A percentile compares a stretch with the other conserved stretches of the same genome.
Conservation (phyloP, 1,284 basidiomycete genomes). For the Cryptococcus sp. region DNA sequence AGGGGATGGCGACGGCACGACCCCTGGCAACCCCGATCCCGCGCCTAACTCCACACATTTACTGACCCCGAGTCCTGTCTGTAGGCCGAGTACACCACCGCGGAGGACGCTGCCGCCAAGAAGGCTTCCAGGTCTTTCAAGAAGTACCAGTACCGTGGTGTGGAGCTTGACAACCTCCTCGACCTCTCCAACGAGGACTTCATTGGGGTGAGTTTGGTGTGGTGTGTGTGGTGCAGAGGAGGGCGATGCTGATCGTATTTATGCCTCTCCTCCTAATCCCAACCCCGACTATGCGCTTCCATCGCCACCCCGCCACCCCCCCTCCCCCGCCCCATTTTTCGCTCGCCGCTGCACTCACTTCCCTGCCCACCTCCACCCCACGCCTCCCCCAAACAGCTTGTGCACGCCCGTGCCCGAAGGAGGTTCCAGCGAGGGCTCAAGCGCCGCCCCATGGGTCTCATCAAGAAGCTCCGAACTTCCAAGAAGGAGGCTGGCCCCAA, state of each 20-base stretch:
- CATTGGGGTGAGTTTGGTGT: conserved; percentile 43
- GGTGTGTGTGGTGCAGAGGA: not conserved
- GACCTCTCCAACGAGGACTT: conserved; percentile 92
- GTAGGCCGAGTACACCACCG: conserved; percentile 75
- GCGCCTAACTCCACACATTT: not conserved
- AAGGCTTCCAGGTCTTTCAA: conserved; percentile 98
- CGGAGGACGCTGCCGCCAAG: conserved; percentile 82
- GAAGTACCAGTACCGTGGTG: conserved; percentile 96
- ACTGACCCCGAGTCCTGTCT: not conserved
- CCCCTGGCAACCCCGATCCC: not conserved
- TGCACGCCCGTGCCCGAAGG: conserved; percentile 96
- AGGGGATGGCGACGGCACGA: not conserved
- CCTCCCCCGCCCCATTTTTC: too few relatives aligned
- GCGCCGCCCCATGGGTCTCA: conserved; percentile 96
- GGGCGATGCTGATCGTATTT: conserved; percentile 3
- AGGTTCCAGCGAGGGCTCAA: conserved; percentile 99
- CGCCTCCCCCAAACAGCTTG: conserved; percentile 63
- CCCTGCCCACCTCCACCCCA: conserved; percentile 3
- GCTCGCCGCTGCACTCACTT: too few relatives aligned
- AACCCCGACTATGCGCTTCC: too few relatives aligned
- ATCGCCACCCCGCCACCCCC: not conserved
- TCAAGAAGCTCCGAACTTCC: conserved; percentile 99
- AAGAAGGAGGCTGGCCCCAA: conserved; percentile 98
- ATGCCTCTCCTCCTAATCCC: not conserved
- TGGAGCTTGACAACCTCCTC: conserved; percentile 95